Percentiles rank a stretch among this genome's conserved stretches.
phyloP scores from a whole-genome alignment of 768 basidiomycete genomes.

The Auricularia auricula-judae region DNA sequence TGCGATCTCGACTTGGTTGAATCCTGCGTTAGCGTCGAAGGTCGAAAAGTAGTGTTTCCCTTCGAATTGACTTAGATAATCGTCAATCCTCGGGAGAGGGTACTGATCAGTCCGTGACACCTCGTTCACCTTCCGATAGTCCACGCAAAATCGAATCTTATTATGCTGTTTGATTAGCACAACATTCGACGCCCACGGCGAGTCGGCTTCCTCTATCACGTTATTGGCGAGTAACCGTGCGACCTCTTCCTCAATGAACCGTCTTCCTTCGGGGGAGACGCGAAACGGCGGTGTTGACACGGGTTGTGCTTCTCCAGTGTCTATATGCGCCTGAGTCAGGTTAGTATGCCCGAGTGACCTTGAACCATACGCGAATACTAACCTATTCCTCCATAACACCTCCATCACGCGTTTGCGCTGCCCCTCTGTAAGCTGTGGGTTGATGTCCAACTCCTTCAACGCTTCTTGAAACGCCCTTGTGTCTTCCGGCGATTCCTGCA shows the following conservation, averaged over 20 bases:
- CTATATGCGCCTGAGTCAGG: neutral
- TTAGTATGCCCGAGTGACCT: neutral
- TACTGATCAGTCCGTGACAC: conserved; percentile 18
- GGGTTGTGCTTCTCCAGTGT: neutral
- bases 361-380: neutral
- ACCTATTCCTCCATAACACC: neutral
- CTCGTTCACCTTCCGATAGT: conserved; percentile 10
- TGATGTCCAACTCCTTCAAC: neutral
- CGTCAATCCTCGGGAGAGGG: conserved; percentile 17
- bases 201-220: conserved; percentile 29
- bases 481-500: neutral
- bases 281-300: neutral
- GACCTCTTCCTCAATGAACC: neutral
- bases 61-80: conserved; percentile 20
- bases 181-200: conserved; percentile 20
- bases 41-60: conserved; percentile 23
- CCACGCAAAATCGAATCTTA: no score
- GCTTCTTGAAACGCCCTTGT: neutral
- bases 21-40: conserved; percentile 28
- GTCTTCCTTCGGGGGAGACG: neutral
- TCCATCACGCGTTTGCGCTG: neutral
- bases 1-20: conserved; percentile 11
- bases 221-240: conserved; percentile 6
- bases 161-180: no score
- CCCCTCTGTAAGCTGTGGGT: neutral